Evolutionary conservation across 2,329 filamentous ascomycete species (phyloP).

Genomic region (Neocucurbitaria cava): DNA sequence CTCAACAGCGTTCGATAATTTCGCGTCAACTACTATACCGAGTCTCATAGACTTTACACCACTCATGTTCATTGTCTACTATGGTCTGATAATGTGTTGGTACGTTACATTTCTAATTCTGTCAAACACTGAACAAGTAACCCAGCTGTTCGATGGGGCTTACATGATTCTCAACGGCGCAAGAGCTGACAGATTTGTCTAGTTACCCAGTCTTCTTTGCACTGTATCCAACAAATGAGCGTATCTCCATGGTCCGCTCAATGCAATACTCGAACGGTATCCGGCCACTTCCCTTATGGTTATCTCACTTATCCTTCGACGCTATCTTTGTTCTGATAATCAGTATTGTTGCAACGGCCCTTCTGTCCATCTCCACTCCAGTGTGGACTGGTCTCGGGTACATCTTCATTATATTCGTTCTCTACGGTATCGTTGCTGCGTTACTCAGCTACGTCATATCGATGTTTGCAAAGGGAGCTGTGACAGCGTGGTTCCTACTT

Average conservation of each 20-base stretch:
- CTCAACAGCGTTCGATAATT: conserved; percentile 20
- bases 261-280: conserved; percentile 92
- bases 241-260: conserved; percentile 76
- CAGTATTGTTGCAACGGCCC: conserved; percentile 70
- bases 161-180: too few species aligned
- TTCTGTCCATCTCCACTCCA: conserved; percentile 62
- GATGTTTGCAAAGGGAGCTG: conserved; percentile 71
- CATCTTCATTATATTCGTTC: conserved; percentile 77
- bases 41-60: conserved; percentile 56
- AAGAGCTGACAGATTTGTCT: conserved; percentile 71
- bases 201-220: conserved; percentile 85
- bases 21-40: conserved; percentile 19
- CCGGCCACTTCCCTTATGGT: conserved; percentile 78
- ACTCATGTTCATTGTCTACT: conserved; percentile 61
- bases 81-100: conserved; percentile 72
- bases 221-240: conserved; percentile 82
- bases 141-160: too few species aligned
- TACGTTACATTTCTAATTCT: conserved; percentile 45
- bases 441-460: conserved; percentile 81
- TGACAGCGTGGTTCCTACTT: conserved; percentile 75
- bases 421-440: conserved; percentile 80
- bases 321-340: conserved; percentile 72
- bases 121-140: too few species aligned
- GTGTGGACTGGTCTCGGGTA: conserved; percentile 80
- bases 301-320: conserved; percentile 81